phyloP scores from a whole-genome alignment of 305 asterid genomes.

The Solanum hybrid region DNA sequence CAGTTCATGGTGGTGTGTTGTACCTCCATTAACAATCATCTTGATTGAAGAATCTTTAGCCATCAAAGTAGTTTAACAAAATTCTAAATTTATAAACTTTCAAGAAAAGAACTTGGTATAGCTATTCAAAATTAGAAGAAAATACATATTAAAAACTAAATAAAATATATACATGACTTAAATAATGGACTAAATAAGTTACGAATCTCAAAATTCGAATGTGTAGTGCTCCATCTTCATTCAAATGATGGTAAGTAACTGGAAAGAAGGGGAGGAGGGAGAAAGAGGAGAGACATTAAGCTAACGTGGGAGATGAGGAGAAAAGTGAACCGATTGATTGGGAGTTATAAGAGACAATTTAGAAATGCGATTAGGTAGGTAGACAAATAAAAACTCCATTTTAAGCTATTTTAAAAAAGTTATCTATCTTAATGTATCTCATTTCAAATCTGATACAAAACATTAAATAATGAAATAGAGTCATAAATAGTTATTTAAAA shows the following conservation, averaged over 20 bases:
- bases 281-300: neutral
- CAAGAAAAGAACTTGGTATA: neutral
- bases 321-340: neutral
- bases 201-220: neutral
- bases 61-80: neutral
- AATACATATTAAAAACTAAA: neutral
- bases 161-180: neutral
- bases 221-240: neutral
- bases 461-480: neutral
- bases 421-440: too few species aligned
- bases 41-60: neutral
- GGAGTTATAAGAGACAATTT: neutral
- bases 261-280: neutral
- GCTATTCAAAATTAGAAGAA: neutral
- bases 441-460: too few species aligned
- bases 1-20: too few species aligned
- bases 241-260: neutral
- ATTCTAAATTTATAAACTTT: neutral
- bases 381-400: neutral
- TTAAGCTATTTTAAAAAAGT: neutral
- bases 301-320: neutral
- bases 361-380: neutral
- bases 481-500: too few species aligned
- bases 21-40: too few species aligned
- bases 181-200: too few species aligned